A percentile compares a stretch with the other conserved stretches of the same genome.
phyloP scores from a whole-genome alignment of 176 grass and related monocot species.

The Zoysia japonica region DNA sequence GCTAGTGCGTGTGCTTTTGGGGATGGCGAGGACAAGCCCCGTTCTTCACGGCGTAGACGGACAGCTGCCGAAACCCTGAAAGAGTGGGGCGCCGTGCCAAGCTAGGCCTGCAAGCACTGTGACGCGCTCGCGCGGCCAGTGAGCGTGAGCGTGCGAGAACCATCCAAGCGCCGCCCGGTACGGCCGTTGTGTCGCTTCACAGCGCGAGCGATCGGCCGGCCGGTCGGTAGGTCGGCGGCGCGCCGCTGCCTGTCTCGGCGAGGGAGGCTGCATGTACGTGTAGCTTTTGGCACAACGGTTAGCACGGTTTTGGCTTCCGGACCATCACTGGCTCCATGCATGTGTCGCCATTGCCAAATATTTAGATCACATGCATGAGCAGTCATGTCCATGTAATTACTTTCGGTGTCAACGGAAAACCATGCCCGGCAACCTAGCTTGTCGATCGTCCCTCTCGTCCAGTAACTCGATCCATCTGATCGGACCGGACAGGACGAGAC shows the following conservation, averaged over 20 bases:
- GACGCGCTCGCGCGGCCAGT: no score
- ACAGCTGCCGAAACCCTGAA: slow-evolving; percentile 76
- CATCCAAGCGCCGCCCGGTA: background rate
- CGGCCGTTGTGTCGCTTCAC: no score
- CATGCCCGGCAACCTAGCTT: no score
- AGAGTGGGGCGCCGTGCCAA: slow-evolving; percentile 44
- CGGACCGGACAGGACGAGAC: no score
- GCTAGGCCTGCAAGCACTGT: background rate
- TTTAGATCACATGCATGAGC: no score
- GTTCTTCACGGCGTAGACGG: slow-evolving; percentile 37
- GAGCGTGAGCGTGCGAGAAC: no score
- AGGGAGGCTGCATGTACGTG: background rate
- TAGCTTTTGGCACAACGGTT: slow-evolving; percentile 46
- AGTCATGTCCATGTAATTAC: no score
- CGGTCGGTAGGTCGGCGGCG: background rate
- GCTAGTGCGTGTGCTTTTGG: slow-evolving; percentile 14
- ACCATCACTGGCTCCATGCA: background rate
- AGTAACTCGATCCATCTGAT: no score
- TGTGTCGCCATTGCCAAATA: no score
- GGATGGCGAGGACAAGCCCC: slow-evolving; percentile 34
- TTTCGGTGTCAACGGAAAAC: no score
- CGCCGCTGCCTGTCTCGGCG: background rate
- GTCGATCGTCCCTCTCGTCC: no score
- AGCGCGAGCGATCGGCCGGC: background rate
- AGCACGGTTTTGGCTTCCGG: slow-evolving; percentile 52